phyloP scores from a whole-genome alignment of 1,284 basidiomycete species.

The Trametes polyzona region DNA sequence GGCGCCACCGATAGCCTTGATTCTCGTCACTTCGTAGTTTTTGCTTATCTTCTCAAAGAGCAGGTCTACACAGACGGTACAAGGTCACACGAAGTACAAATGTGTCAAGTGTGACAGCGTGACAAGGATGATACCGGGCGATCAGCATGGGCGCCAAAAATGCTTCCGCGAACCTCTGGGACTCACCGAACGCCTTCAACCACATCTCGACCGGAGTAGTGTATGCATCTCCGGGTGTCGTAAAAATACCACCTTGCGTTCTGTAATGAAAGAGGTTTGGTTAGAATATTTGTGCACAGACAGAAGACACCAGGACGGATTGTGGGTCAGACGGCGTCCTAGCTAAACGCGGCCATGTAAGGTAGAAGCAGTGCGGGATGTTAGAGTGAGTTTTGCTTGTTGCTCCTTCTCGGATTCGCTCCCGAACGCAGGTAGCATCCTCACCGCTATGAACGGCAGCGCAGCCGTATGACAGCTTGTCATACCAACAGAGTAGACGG shows the following conservation, averaged over 20 bases:
- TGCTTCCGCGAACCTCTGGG: conserved; percentile 48
- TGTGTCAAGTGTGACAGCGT: conserved; percentile 35
- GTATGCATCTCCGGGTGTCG: conserved; percentile 80
- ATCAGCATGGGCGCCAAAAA: conserved; percentile 33
- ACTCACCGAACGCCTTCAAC: conserved; percentile 79
- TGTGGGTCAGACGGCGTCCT: background rate
- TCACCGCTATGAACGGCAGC: no score
- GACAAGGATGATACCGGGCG: conserved; percentile 30
- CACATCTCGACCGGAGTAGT: conserved; percentile 87
- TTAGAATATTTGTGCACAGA: background rate
- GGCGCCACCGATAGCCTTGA: conserved; percentile 74
- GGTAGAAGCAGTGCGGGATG: no score
- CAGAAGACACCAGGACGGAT: background rate
- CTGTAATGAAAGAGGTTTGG: conserved; percentile 40
- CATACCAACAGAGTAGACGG: no score
- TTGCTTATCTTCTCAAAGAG: conserved; percentile 74
- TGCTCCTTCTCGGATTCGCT: no score
- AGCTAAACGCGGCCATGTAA: no score
- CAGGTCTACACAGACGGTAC: conserved; percentile 49
- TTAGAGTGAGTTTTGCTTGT: no score
- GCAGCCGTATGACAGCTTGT: no score
- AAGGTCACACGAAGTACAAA: conserved; percentile 5
- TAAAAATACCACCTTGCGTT: conserved; percentile 83
- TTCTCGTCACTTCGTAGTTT: conserved; percentile 66
- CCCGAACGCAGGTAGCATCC: no score